These are phyloP conservation scores for Raphanus raphanistrum DNA, from an alignment of 345 rosid species.

Conservation along the genomic window DNA sequence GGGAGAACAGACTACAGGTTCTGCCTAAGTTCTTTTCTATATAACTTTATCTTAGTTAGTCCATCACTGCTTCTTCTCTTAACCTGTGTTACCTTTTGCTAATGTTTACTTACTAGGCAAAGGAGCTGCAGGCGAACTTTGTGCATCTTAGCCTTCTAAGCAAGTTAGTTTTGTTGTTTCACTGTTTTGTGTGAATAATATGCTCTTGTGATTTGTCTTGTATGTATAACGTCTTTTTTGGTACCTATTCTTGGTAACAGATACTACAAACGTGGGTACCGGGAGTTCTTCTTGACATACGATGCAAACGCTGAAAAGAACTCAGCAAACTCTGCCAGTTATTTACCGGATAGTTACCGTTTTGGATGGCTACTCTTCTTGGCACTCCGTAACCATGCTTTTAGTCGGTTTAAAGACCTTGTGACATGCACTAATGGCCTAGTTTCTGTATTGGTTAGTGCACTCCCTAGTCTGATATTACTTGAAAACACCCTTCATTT, in stretches of 20 bases:
- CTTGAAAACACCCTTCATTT: not conserved
- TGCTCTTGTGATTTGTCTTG: not conserved
- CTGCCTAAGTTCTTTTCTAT: slow-evolving; percentile 7
- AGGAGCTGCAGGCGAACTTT: slow-evolving; percentile 82
- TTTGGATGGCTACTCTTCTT: slow-evolving; percentile 94
- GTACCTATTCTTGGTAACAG: slow-evolving; percentile 44
- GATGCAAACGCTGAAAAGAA: slow-evolving; percentile 53
- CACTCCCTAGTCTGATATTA: not conserved
- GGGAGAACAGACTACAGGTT: slow-evolving; percentile 95
- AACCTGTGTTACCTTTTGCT: slow-evolving; percentile 1
- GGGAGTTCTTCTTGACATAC: slow-evolving; percentile 63
- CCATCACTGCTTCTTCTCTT: slow-evolving; percentile 1
- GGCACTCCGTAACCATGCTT: slow-evolving; percentile 84
- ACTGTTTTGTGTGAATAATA: slow-evolving; percentile 1
- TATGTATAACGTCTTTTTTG: slow-evolving; percentile 6
- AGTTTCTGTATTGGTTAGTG: slow-evolving; percentile 87
- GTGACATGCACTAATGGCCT: slow-evolving; percentile 85
- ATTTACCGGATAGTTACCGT: slow-evolving; percentile 58
- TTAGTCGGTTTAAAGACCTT: slow-evolving; percentile 81
- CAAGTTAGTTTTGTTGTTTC: slow-evolving; percentile 51
- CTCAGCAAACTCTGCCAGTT: slow-evolving; percentile 45
- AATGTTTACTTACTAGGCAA: slow-evolving; percentile 54
- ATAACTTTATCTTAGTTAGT: not conserved
- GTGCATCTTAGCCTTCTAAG: slow-evolving; percentile 81
- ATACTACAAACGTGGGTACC: slow-evolving; percentile 73